phyloP scores from a whole-genome alignment of 2,329 filamentous ascomycete genomes.

The Grosmannia serpens region DNA sequence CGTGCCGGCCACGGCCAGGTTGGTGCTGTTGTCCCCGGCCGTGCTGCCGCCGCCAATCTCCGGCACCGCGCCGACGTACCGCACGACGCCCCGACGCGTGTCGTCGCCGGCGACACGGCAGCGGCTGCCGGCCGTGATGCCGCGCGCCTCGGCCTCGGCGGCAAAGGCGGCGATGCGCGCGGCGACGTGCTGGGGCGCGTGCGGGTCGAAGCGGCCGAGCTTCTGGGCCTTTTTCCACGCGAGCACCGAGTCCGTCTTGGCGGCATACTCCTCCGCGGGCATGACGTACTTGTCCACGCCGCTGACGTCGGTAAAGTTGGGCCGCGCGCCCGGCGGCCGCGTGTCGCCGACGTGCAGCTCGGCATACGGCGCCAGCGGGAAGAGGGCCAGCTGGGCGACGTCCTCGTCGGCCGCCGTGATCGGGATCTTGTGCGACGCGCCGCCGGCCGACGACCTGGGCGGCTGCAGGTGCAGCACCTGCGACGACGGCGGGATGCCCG shows the following conservation, averaged over 20 bases:
- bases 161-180: constrained; percentile 58
- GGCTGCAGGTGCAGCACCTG: constrained; percentile 67
- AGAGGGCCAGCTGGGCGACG: constrained; percentile 47
- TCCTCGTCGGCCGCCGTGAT: constrained; percentile 67
- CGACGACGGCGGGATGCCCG: constrained; percentile 71
- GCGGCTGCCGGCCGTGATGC: constrained; percentile 51
- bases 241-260: constrained; percentile 75
- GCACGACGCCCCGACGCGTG: constrained; percentile 54
- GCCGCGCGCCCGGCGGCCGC: constrained; percentile 61
- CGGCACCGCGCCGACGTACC: constrained; percentile 61
- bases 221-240: constrained; percentile 95
- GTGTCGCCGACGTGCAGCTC: constrained; percentile 72
- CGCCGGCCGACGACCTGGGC: not conserved
- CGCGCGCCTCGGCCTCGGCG: constrained; percentile 57
- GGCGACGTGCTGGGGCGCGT: constrained; percentile 62
- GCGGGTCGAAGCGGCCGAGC: constrained; percentile 89
- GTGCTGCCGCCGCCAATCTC: constrained; percentile 39
- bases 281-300: constrained; percentile 83
- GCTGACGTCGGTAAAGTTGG: constrained; percentile 71
- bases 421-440: constrained; percentile 38
- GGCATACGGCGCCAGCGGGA: constrained; percentile 60
- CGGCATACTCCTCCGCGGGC: constrained; percentile 75
- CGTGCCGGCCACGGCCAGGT: constrained; percentile 27
- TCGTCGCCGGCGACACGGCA: constrained; percentile 59
- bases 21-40: constrained; percentile 26